Percentiles rank a stretch among this genome's conserved stretches.
Conservation (phyloP, 2,329 filamentous ascomycete species). For the Ophidiomyces ophidiicola region DNA sequence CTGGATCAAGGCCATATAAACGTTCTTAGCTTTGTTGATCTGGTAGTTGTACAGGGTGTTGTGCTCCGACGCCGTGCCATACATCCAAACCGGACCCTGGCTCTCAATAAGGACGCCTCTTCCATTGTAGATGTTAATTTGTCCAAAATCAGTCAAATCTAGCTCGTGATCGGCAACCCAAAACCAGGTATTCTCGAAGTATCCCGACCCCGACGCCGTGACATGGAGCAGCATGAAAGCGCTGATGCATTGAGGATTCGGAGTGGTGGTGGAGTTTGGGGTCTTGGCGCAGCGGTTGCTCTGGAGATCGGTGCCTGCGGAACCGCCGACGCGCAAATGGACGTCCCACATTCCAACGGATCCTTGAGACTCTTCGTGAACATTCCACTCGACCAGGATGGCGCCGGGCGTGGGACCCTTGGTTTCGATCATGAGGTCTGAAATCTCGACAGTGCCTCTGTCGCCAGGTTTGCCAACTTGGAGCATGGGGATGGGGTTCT, state of each 20-base stretch:
- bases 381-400: constrained; percentile 85
- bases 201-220: constrained; percentile 48
- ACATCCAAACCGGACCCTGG: constrained; percentile 55
- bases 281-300: constrained; percentile 69
- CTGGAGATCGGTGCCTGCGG: constrained; percentile 71
- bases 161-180: constrained; percentile 89
- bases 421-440: constrained; percentile 75
- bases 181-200: constrained; percentile 82
- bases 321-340: constrained; percentile 87
- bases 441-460: constrained; percentile 70
- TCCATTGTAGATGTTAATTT: constrained; percentile 70
- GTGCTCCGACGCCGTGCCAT: constrained; percentile 56
- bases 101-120: constrained; percentile 73
- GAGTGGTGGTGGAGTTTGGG: constrained; percentile 47
- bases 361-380: constrained; percentile 52
- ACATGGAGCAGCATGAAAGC: constrained; percentile 54
- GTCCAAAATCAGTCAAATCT: constrained; percentile 55
- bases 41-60: constrained; percentile 66
- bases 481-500: constrained; percentile 71
- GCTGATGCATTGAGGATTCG: constrained; percentile 58
- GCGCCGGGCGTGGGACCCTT: constrained; percentile 73
- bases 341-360: constrained; percentile 81
- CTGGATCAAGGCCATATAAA: constrained; percentile 76
- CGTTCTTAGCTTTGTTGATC: constrained; percentile 59
- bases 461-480: constrained; percentile 70